Conservation (phyloP, 2,329 filamentous ascomycete species). For the Fusarium aywerte region DNA sequence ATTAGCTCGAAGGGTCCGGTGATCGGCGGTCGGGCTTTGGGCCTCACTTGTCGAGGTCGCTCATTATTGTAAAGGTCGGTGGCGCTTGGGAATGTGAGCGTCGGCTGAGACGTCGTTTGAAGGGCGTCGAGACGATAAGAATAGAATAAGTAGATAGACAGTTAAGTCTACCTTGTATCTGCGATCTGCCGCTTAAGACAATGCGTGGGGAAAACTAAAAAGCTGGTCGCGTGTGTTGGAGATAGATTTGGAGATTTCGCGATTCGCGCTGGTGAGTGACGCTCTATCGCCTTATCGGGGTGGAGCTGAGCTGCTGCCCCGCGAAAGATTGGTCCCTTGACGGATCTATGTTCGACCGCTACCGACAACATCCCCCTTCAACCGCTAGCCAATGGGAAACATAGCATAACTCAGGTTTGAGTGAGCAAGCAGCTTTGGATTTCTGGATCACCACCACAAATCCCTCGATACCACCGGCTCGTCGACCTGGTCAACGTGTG, state of each 20-base stretch:
- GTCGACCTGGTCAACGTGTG: conserved; percentile 38
- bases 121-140: conserved; percentile 18
- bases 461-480: conserved; percentile 43
- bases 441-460: conserved; percentile 43
- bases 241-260: conserved; percentile 36
- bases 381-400: conserved; percentile 40
- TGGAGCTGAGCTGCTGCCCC: conserved; percentile 22
- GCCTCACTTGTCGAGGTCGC: conserved; percentile 88
- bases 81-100: conserved; percentile 40
- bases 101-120: conserved; percentile 26
- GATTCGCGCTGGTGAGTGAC: conserved; percentile 28
- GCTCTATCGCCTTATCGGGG: conserved; percentile 9
- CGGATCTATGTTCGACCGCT: conserved; percentile 34
- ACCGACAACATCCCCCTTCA: conserved; percentile 17
- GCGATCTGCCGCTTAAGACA: background rate
- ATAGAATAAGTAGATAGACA: conserved; percentile 44
- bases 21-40: conserved; percentile 7
- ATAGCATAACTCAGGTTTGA: conserved; percentile 36
- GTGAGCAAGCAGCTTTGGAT: conserved; percentile 41
- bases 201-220: conserved; percentile 8
- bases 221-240: conserved; percentile 18
- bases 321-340: background rate
- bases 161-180: background rate
- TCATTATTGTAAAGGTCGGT: conserved; percentile 67
- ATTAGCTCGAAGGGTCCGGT: conserved; percentile 24